Conservation (phyloP, 768 basidiomycete species). For the Daedalea quercina region DNA sequence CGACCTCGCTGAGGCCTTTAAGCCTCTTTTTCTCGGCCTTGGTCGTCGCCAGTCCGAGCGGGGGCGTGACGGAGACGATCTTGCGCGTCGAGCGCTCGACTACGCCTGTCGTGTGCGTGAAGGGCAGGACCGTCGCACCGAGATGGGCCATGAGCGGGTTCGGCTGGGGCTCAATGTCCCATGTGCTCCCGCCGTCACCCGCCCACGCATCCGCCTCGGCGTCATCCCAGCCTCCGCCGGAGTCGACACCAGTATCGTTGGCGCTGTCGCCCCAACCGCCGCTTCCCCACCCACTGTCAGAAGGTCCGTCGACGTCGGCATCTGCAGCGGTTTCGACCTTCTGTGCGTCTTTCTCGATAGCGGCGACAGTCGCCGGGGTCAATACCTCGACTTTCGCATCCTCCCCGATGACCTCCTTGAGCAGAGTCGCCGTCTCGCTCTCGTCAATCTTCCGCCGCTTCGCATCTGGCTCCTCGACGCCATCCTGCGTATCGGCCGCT, state of each 20-base stretch:
- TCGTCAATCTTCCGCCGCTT: slow-evolving; percentile 20
- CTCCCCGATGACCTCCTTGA: slow-evolving; percentile 7
- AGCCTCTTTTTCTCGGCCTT: slow-evolving; percentile 5
- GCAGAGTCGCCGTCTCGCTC: slow-evolving; percentile 1
- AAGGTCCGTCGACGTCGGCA: slow-evolving; percentile 11
- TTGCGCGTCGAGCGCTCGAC: slow-evolving; percentile 61
- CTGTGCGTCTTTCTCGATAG: slow-evolving; percentile 8
- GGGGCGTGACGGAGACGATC: slow-evolving; percentile 37
- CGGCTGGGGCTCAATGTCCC: slow-evolving; percentile 8
- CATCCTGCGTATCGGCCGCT: slow-evolving; percentile 10
- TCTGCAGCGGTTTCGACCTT: slow-evolving; percentile 12
- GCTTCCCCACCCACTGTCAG: slow-evolving; percentile 1
- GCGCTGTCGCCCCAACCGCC: background rate
- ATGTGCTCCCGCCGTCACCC: slow-evolving; percentile 5
- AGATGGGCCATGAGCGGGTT: slow-evolving; percentile 35
- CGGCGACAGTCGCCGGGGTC: slow-evolving; percentile 7
- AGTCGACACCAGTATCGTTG: slow-evolving; percentile 1
- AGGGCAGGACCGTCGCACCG: slow-evolving; percentile 49
- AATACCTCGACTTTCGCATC: slow-evolving; percentile 8
- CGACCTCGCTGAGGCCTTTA: slow-evolving; percentile 9
- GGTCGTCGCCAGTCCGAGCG: slow-evolving; percentile 12
- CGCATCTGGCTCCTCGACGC: slow-evolving; percentile 19
- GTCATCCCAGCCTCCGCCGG: slow-evolving; percentile 13
- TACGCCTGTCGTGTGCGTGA: slow-evolving; percentile 58
- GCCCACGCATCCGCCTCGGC: slow-evolving; percentile 4